Conservation (phyloP, 108 stramenopile genomes). For the Cyclotella kingstonii region DNA sequence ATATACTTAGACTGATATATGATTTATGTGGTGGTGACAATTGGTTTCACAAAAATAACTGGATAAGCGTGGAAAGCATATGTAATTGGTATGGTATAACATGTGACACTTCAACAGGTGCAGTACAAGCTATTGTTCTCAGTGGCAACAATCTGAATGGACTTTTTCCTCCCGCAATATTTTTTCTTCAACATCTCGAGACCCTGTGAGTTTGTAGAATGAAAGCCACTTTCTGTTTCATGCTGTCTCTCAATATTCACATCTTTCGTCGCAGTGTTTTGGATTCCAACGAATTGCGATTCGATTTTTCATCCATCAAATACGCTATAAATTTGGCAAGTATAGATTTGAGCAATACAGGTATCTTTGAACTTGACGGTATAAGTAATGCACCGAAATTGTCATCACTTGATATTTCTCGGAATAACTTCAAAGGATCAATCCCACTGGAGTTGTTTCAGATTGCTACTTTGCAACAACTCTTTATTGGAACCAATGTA, state of each 20-base stretch:
- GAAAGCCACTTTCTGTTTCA: not conserved
- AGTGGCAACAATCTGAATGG: conserved; percentile 67
- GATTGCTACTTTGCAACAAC: conserved; percentile 24
- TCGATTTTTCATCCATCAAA: conserved; percentile 68
- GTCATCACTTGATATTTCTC: conserved; percentile 57
- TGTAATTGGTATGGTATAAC: conserved; percentile 70
- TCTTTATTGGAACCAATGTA: conserved; percentile 20
- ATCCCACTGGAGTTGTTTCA: conserved; percentile 24
- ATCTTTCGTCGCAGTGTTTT: conserved; percentile 14
- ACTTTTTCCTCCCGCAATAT: conserved; percentile 56
- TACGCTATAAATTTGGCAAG: conserved; percentile 47
- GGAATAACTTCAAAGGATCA: conserved; percentile 40
- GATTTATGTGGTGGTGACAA: conserved; percentile 50
- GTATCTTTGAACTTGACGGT: conserved; percentile 53
- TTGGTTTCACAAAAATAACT: conserved; percentile 56
- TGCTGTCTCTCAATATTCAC: not conserved
- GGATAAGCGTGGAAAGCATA: conserved; percentile 52
- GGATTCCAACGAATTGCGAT: conserved; percentile 64
- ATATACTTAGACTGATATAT: conserved; percentile 49
- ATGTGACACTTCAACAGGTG: conserved; percentile 38
- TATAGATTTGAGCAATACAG: conserved; percentile 57
- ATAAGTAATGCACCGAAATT: conserved; percentile 51
- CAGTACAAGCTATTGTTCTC: conserved; percentile 56
- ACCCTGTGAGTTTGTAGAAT: conserved; percentile 40
- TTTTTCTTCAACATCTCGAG: conserved; percentile 55